Conservation (phyloP, 331 rosid species). For the Quercus lobata region DNA sequence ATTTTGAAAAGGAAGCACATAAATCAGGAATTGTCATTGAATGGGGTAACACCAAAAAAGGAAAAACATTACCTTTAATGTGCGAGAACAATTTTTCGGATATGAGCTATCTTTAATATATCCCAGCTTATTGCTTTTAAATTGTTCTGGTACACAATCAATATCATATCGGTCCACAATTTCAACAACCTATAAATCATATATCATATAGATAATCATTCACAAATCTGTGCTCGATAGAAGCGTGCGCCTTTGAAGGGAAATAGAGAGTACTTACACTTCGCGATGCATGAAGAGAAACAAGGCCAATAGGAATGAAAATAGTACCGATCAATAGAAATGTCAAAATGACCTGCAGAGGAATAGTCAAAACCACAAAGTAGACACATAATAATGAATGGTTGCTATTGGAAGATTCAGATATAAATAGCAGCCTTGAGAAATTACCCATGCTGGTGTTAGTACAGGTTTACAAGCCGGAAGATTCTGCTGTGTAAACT, state of each 20-base stretch:
- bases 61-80: slow-evolving; percentile 51
- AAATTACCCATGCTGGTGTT: slow-evolving; percentile 79
- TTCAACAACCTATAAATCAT: slow-evolving; percentile 71
- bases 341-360: slow-evolving; percentile 69
- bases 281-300: slow-evolving; percentile 60
- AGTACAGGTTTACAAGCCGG: slow-evolving; percentile 96
- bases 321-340: slow-evolving; percentile 60
- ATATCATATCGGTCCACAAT: slow-evolving; percentile 75
- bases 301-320: slow-evolving; percentile 81
- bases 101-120: slow-evolving; percentile 69
- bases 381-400: neutral
- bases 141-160: slow-evolving; percentile 65
- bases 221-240: neutral
- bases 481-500: slow-evolving; percentile 84
- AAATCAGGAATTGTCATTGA: slow-evolving; percentile 16
- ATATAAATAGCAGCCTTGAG: slow-evolving; percentile 12
- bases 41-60: neutral
- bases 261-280: slow-evolving; percentile 43
- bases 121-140: slow-evolving; percentile 66
- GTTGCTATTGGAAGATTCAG: slow-evolving; percentile 11
- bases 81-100: slow-evolving; percentile 67
- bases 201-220: slow-evolving; percentile 13
- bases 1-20: slow-evolving; percentile 3
- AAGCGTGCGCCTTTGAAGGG: neutral
- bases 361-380: slow-evolving; percentile 23